phyloP scores from a whole-genome alignment of 495 filamentous ascomycete genomes.

The Patellaria atrata region DNA sequence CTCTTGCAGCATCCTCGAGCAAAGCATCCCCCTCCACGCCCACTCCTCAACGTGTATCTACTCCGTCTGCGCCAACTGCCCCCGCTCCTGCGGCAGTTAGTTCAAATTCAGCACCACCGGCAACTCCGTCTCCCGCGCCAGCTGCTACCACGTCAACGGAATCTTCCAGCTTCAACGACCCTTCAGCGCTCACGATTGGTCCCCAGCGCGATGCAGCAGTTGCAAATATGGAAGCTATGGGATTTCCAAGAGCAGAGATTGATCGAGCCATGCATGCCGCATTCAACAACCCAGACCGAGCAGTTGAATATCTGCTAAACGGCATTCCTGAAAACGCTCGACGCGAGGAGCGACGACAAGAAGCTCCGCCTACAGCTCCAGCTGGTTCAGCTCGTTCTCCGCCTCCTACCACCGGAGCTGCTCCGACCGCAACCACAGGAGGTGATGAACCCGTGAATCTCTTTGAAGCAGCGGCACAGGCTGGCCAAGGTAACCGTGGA shows the following conservation, averaged over 20 bases:
- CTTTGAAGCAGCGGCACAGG: constrained; percentile 83
- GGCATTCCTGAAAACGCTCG: constrained; percentile 79
- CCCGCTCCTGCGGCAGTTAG: constrained; percentile 47
- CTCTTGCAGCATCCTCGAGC: constrained; percentile 43
- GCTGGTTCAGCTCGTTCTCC: constrained; percentile 26
- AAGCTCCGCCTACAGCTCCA: constrained; percentile 24
- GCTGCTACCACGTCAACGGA: constrained; percentile 34
- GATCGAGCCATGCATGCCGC: constrained; percentile 90
- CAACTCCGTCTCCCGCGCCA: constrained; percentile 58
- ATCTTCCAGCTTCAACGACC: constrained; percentile 47
- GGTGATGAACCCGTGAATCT: constrained; percentile 72
- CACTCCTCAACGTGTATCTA: constrained; percentile 44
- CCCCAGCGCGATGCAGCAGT: constrained; percentile 70
- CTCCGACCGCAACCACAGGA: constrained; percentile 30
- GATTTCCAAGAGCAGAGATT: constrained; percentile 73
- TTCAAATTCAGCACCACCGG: constrained; percentile 41
- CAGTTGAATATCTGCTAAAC: constrained; percentile 93
- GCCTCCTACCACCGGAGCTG: constrained; percentile 16
- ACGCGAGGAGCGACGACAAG: constrained; percentile 47
- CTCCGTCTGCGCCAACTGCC: constrained; percentile 52
- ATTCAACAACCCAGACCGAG: constrained; percentile 91
- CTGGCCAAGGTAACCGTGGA: constrained; percentile 42
- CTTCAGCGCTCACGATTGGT: constrained; percentile 74
- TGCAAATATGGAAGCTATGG: constrained; percentile 94
- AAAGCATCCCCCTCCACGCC: constrained; percentile 47